Evolutionary conservation across 805 yeast species (phyloP), one percentile per base, ranked within the genome.

Genomic region (Cyberlindnera euphorbiae): DNA sequence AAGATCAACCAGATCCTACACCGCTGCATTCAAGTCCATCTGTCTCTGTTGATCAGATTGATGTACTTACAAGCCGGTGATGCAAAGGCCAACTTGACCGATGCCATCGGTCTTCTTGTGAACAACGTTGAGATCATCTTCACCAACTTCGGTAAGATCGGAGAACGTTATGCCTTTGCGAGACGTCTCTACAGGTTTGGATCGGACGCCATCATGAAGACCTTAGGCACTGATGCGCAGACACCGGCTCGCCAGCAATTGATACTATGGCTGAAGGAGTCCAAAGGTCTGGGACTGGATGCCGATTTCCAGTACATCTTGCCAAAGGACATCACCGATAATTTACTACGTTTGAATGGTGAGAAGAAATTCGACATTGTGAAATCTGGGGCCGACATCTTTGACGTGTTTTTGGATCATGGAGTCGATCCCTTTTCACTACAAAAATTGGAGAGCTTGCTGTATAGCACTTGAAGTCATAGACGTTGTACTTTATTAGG

Each of bases 11-110:
- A 34, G 18, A 32, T 41, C 7, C 32, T 35, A 6, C 44, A 38
- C 17, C 42, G 45, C 9, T 42, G 42, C 14, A 28, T 42, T 28
- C 47, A 46, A 16, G 36, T 41, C 9, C 42, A 36, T 7, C 17
- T 40, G n/a, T 33, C 49, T 2, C 10, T 45, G 6, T 11, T 37
- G 16, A 14, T 38, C 12, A 45, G 49, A 27, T 19, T 39, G 16
- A 13, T 39, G 28, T 35, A 17, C 26, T 25, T 39, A 9, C 28
- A 39, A 14, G 21, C 43, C 1, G 25, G 10, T 5, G 29, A 22
- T 10, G 36, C 36, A 2, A 35, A 19, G 26, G 32, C 36, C 14
- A 28, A 29, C 24, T 6, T 39, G 3, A 21, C 28, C 5, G 19
- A 8, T 11, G 36, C 39, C 2, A 39, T 26, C 15, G 3, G 14